Evolutionary conservation across 2,329 filamentous ascomycete genomes (phyloP), one percentile per base, ranked within the genome.

Genomic region (Calycina herbarum): DNA sequence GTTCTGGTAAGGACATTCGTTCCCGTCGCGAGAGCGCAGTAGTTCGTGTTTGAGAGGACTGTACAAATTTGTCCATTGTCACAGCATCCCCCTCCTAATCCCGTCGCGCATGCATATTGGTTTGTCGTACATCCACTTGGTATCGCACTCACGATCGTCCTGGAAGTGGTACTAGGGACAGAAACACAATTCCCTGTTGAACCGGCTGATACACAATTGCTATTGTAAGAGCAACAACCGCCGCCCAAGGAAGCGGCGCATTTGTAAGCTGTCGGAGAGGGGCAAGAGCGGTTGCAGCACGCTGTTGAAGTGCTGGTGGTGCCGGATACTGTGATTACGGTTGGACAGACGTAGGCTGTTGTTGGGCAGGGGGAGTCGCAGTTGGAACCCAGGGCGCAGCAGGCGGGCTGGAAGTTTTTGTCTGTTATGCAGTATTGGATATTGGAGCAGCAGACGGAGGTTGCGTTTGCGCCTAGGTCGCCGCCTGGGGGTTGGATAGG

Each of bases 81-180:
- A 72, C 85, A 87, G 73, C 85, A 87, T 11, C 83, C 82, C 15
- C 78, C 77, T 27, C 81, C 82, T 5, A 81, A 75, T 5, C 76
- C 63, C n/a, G 64, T 67, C 1, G 74, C 69, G 71, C 83, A 86
- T 15, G 74, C 61, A 65, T 80, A 75, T 71, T 84, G 81, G 38
- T 76, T 77, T 0, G 79, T 78, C 1, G 81, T 79, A 72, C 83
- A 86, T 2, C 79, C 80, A 57, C 74, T 73, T 2, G 78, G 76
- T n/a, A 78, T 67, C 54, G 76, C 74, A 0, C 77, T 76, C 5
- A 79, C 75, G 13, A 77, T 33, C 1, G 73, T 72, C 20, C 15
- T 27, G 2, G 74, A 73, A 5, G 64, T 66, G 8, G 71, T 40
- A 5, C 73, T 59, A 5, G 73, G 67, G 6, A 68, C 54, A 27